phyloP scores from a whole-genome alignment of 345 rosid genomes.

The Iberis pinnata region DNA sequence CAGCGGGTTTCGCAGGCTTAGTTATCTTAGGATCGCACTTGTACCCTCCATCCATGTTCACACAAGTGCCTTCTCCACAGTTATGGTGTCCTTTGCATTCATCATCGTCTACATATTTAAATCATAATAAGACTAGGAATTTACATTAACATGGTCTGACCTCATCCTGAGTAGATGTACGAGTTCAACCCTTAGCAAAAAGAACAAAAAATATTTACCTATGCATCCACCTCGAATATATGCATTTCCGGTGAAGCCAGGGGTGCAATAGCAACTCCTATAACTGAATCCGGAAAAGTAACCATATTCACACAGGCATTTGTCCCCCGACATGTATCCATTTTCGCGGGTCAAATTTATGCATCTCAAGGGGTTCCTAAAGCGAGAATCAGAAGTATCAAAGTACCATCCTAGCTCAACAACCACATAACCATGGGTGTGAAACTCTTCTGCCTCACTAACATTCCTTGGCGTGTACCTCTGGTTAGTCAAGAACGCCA shows the following conservation, averaged over 20 bases:
- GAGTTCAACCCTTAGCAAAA: no score
- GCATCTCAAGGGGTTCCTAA: not conserved
- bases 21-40: not conserved
- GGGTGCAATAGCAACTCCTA: conserved; percentile 1
- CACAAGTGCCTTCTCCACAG: conserved; percentile 8
- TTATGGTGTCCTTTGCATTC: not conserved
- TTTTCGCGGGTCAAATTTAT: not conserved
- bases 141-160: no score
- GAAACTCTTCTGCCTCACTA: not conserved
- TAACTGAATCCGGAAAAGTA: not conserved
- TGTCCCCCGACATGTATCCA: not conserved
- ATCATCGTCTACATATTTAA: not conserved
- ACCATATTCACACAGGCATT: not conserved
- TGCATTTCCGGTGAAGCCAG: conserved; percentile 14
- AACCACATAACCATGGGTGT: not conserved
- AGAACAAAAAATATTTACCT: not conserved
- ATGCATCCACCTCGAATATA: conserved; percentile 7
- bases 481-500: not conserved
- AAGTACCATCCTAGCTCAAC: conserved; percentile 16
- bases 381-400: conserved; percentile 10
- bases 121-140: not conserved
- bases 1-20: conserved; percentile 1
- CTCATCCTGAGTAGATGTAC: no score
- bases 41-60: not conserved
- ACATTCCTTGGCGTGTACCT: not conserved